phyloP scores from a whole-genome alignment of 202 grass and related monocot genomes.

The Schoenoplectus triqueter region DNA sequence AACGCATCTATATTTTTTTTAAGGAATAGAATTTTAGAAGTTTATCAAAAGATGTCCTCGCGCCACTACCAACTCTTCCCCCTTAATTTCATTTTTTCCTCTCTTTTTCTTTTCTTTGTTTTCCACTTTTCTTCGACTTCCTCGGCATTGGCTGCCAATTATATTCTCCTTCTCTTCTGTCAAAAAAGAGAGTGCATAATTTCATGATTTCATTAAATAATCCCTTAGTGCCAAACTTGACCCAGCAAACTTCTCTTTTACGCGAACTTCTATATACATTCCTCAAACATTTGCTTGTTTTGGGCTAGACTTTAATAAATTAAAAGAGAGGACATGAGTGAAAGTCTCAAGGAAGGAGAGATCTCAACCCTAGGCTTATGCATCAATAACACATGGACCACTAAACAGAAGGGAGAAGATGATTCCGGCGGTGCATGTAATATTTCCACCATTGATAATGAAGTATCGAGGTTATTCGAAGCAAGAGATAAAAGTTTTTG shows the following conservation, averaged over 20 bases:
- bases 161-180: not conserved
- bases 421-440: conserved; percentile 3
- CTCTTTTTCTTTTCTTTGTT: not conserved
- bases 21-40: conserved; percentile 37
- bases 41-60: conserved; percentile 53
- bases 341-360: conserved; percentile 22
- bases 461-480: conserved; percentile 46
- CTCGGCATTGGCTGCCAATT: conserved; percentile 14
- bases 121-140: not conserved
- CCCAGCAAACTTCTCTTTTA: conserved; percentile 7
- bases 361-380: conserved; percentile 60
- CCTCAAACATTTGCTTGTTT: not conserved
- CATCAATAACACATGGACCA: conserved; percentile 32
- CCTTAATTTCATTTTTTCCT: not conserved
- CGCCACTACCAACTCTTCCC: conserved; percentile 21
- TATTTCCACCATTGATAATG: conserved; percentile 19
- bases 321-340: conserved; percentile 27
- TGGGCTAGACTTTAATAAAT: not conserved
- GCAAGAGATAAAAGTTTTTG: conserved; percentile 47
- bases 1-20: not conserved
- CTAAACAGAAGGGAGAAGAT: conserved; percentile 48
- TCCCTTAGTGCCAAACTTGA: conserved; percentile 23
- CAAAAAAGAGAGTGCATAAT: not conserved
- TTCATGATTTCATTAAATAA: not conserved
- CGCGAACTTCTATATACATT: not conserved